Base-by-base conservation (phyloP, 176 grass and related monocot genomes). In the Zea luxurians region DNA sequence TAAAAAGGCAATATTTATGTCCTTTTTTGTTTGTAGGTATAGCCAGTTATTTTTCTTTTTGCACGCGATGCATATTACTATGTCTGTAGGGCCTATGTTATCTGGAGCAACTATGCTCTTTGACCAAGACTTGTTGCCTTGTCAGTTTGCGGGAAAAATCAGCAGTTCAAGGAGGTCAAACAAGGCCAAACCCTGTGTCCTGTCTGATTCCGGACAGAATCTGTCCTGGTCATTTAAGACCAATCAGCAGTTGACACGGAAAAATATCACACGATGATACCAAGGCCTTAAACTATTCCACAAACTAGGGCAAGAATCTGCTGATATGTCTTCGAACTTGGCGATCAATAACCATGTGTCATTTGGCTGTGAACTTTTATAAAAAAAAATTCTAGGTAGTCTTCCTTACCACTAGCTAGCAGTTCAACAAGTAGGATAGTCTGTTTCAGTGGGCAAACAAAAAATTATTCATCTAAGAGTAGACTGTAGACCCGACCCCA, bases 141-240 rank as follows among this genome's bases (percentile, higher is more conserved):
- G 82, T 81, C 67, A 54, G 64, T 72, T 71, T 66, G 74, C 58
- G 21, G 13, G 13, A 18, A 63, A 77, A 36, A 85, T 18, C 11
- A 47, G 37, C 54, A 45, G 66, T 89, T 84, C 87, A 81, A 85
- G 73, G 66, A 72, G 72, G 87, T 89, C 82, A 89, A 89, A 89
- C 82, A 78, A 89, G 87, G 83, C 70, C 44, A 85, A 85, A 85
- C 66, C 15, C 10, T 49, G 63, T 68, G 76, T 68, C 48, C 5
- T 77, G 42, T 67, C 72, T 35, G 81, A 80, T 84, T 77, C 59
- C 57, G 16, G n/a, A 74, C 18, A 48, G 49, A 78, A 78, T 77
- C 65, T 73, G 68, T 21, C 37, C 62, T 12, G 66, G 11, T 13
- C 82, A 89, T 89, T 89, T 78, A 89, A 62, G 74, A 70, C 53